Evolutionary conservation across 2,329 filamentous ascomycete species (phyloP).

Genomic region (Zopfia rhizophila): DNA sequence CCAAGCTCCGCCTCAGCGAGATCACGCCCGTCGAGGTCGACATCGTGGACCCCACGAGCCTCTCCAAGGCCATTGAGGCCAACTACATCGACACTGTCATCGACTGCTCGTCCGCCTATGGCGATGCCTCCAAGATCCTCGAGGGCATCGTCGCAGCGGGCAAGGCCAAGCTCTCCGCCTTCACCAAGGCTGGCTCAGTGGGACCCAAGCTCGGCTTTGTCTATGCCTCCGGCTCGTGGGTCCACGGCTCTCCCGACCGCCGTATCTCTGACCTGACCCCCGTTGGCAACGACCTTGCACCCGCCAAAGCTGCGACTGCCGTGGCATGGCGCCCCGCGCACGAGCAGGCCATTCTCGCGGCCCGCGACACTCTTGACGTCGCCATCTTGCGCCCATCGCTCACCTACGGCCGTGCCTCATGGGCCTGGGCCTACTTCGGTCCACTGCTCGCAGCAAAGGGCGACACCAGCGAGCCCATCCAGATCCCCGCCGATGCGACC

Average conservation of each 20-base stretch:
- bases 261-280: constrained; percentile 42
- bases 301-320: constrained; percentile 28
- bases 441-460: constrained; percentile 39
- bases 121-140: constrained; percentile 36
- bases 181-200: constrained; percentile 20
- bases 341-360: constrained; percentile 45
- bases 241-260: constrained; percentile 43
- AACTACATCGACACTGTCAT: constrained; percentile 49
- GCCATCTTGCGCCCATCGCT: constrained; percentile 45
- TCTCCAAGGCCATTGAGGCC: constrained; percentile 2
- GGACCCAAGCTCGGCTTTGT: constrained; percentile 52
- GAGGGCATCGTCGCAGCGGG: constrained; percentile 29
- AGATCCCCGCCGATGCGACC: constrained; percentile 31
- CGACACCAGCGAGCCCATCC: constrained; percentile 12
- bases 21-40: constrained; percentile 43
- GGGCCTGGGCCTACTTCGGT: constrained; percentile 41
- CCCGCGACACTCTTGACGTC: constrained; percentile 43
- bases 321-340: constrained; percentile 44
- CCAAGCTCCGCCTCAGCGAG: constrained; percentile 40
- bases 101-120: constrained; percentile 38
- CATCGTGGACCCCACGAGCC: constrained; percentile 11
- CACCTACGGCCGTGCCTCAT: constrained; percentile 46
- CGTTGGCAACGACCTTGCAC: constrained; percentile 30
- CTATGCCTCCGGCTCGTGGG: constrained; percentile 51
- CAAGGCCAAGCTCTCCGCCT: constrained; percentile 24